phyloP scores from a whole-genome alignment of 2,329 filamentous ascomycete genomes.

The Aspergillus carbonarius region DNA sequence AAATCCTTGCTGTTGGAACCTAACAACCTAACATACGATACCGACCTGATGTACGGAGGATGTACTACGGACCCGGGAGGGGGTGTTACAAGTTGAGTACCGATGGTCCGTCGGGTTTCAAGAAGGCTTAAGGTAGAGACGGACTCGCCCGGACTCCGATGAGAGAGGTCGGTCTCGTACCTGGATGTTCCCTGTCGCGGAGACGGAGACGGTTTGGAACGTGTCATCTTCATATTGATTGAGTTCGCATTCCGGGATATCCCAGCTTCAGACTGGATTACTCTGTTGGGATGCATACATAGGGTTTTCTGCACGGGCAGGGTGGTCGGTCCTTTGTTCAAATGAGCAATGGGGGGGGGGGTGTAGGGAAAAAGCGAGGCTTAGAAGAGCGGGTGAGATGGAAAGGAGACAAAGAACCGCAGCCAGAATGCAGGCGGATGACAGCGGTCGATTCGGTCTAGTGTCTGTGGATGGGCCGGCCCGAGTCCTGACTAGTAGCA shows the following conservation, averaged over 20 bases:
- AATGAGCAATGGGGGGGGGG: too few relatives aligned
- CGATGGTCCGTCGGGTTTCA: not conserved
- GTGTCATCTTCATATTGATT: not conserved
- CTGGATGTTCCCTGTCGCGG: not conserved
- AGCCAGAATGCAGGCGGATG: not conserved
- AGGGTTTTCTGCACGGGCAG: too few relatives aligned
- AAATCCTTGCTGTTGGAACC: too few relatives aligned
- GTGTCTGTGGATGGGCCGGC: not conserved
- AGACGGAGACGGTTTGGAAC: not conserved
- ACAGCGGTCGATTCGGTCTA: not conserved
- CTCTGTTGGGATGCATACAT: not conserved
- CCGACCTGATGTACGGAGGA: too few relatives aligned
- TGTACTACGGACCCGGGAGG: too few relatives aligned
- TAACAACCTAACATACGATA: too few relatives aligned
- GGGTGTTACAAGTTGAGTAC: not conserved
- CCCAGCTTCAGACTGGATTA: not conserved
- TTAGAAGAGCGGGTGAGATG: not conserved
- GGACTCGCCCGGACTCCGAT: not conserved
- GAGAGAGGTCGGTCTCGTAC: not conserved
- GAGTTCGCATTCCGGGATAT: not conserved
- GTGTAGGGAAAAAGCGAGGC: not conserved
- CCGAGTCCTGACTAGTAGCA: not conserved
- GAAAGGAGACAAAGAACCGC: not conserved
- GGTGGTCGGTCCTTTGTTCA: too few relatives aligned
- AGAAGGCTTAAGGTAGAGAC: not conserved